Conservation (phyloP, 441 rosid species). For the Euphorbia celastroides region DNA sequence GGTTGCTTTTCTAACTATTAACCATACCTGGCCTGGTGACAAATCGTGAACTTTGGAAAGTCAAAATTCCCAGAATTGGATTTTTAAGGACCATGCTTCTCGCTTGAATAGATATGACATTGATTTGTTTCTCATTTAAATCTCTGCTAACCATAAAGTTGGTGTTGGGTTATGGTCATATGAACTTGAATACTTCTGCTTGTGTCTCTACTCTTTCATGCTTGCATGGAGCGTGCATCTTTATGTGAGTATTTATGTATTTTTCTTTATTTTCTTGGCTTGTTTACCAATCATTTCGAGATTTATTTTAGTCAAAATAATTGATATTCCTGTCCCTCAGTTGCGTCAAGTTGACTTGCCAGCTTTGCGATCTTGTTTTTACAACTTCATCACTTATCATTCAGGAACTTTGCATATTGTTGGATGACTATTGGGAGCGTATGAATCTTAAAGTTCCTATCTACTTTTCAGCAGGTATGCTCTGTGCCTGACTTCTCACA, state of each 20-base stretch:
- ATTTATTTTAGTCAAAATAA: background rate
- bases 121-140: background rate
- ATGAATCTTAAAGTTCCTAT: constrained; percentile 90
- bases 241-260: background rate
- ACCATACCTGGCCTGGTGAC: background rate
- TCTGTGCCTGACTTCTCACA: constrained; percentile 5
- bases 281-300: background rate
- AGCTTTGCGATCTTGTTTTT: background rate
- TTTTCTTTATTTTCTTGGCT: background rate
- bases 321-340: background rate
- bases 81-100: constrained; percentile 1
- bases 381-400: constrained; percentile 11
- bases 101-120: background rate
- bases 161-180: background rate
- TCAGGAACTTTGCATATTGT: constrained; percentile 85
- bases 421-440: constrained; percentile 98
- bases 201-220: background rate
- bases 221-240: background rate
- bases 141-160: background rate
- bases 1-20: background rate
- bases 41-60: background rate
- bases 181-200: background rate
- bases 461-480: constrained; percentile 91
- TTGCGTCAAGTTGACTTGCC: background rate
- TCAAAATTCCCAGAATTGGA: background rate